Percentiles rank a stretch among this genome's conserved stretches.
These are phyloP conservation scores for Hypoxylon lenormandii DNA, from an alignment of 495 filamentous ascomycete genomes.

Conservation along the genomic window DNA sequence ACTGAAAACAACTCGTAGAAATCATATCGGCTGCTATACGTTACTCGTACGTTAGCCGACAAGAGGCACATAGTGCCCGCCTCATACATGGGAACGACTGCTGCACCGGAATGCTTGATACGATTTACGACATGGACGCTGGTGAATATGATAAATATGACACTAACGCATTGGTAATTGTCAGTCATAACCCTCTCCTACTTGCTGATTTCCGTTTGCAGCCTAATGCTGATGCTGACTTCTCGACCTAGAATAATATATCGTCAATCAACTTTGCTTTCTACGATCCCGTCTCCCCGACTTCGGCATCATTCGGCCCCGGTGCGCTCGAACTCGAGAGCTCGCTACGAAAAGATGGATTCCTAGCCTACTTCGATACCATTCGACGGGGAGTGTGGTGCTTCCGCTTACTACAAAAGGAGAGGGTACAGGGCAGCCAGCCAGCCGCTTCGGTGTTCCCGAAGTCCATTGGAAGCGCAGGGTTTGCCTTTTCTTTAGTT, in stretches of 20 bases:
- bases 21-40: slow-evolving; percentile 5
- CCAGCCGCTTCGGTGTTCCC: slow-evolving; percentile 49
- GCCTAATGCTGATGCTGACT: not conserved
- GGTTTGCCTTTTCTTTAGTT: slow-evolving; percentile 55
- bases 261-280: slow-evolving; percentile 60
- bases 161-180: slow-evolving; percentile 65
- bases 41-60: slow-evolving; percentile 25
- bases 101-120: slow-evolving; percentile 45
- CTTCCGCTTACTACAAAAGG: slow-evolving; percentile 58
- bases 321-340: slow-evolving; percentile 60
- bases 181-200: slow-evolving; percentile 37
- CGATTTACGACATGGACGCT: slow-evolving; percentile 64
- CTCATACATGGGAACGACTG: slow-evolving; percentile 30
- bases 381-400: slow-evolving; percentile 64
- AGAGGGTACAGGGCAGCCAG: slow-evolving; percentile 39
- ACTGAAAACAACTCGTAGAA: slow-evolving; percentile 36
- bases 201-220: not conserved
- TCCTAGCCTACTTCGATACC: slow-evolving; percentile 63
- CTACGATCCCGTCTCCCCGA: slow-evolving; percentile 59
- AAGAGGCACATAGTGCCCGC: slow-evolving; percentile 20
- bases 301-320: slow-evolving; percentile 55
- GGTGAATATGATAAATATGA: slow-evolving; percentile 68
- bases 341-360: slow-evolving; percentile 62
- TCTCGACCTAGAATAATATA: slow-evolving; percentile 59
- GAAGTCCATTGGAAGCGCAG: slow-evolving; percentile 54